Conservation (phyloP, 768 basidiomycete genomes). For the Galerina sulciceps region DNA sequence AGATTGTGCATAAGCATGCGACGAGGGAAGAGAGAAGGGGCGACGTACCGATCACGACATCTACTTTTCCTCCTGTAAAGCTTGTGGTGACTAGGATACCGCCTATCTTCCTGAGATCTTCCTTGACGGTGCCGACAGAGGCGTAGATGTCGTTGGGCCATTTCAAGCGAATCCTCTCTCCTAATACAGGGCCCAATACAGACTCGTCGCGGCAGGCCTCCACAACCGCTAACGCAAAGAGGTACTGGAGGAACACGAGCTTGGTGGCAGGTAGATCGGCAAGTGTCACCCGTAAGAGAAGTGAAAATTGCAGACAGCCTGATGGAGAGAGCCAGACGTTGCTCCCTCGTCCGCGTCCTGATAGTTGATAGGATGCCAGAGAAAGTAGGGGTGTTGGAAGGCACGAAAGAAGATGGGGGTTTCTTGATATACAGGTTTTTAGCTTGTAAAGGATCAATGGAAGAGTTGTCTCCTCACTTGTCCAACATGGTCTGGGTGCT, state of each 20-base stretch:
- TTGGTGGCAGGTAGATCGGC: constrained; percentile 49
- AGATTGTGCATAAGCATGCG: neutral
- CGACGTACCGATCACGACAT: constrained; percentile 78
- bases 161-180: constrained; percentile 74
- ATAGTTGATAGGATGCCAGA: constrained; percentile 84
- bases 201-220: constrained; percentile 73
- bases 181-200: constrained; percentile 53
- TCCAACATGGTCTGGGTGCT: constrained; percentile 96
- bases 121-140: constrained; percentile 48
- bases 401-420: constrained; percentile 66
- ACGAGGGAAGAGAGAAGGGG: neutral
- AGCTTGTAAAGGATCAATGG: neutral
- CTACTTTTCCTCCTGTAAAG: constrained; percentile 71
- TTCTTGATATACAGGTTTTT: constrained; percentile 49
- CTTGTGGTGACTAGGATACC: constrained; percentile 91
- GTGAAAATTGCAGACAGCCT: constrained; percentile 87
- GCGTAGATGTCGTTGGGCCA: constrained; percentile 99
- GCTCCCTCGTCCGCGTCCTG: constrained; percentile 85
- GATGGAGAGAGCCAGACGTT: constrained; percentile 93
- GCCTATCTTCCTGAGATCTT: constrained; percentile 78
- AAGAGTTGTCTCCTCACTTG: constrained; percentile 58
- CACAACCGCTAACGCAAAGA: constrained; percentile 87
- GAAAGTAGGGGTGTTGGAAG: constrained; percentile 82
- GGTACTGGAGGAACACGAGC: constrained; percentile 93
- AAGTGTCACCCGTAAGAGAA: constrained; percentile 66